phyloP scores from a whole-genome alignment of 2,329 filamentous ascomycete species.

The Cercospora sp. region DNA sequence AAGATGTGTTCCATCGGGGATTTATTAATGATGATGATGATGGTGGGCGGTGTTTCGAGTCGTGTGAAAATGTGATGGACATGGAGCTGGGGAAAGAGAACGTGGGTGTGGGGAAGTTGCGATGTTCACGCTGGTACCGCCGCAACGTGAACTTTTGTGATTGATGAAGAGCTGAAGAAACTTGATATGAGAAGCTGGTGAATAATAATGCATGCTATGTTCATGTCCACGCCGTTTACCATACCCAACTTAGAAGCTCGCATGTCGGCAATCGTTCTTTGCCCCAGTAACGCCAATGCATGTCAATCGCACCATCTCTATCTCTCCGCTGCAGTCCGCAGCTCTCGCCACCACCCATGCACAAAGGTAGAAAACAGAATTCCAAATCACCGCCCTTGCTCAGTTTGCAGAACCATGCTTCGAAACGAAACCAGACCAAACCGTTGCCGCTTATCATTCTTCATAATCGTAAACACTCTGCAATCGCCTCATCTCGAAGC shows the following conservation, averaged over 20 bases:
- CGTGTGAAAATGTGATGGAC: neutral
- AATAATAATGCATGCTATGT: neutral
- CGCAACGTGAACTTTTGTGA: neutral
- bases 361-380: neutral
- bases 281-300: conserved; percentile 1
- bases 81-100: no score
- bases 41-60: neutral
- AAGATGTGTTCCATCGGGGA: neutral
- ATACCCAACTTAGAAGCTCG: neutral
- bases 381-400: neutral
- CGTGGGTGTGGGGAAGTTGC: neutral
- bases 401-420: neutral
- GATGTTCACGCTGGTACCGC: neutral
- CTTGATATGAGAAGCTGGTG: neutral
- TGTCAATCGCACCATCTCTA: neutral
- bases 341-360: neutral
- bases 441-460: neutral
- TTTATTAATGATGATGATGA: neutral
- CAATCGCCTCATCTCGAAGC: neutral
- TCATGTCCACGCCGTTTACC: neutral
- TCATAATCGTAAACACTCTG: neutral
- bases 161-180: neutral
- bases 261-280: neutral
- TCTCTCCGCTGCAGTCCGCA: neutral
- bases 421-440: neutral